Conservation (phyloP, 768 basidiomycete species). For the Boletus subparvulus region DNA sequence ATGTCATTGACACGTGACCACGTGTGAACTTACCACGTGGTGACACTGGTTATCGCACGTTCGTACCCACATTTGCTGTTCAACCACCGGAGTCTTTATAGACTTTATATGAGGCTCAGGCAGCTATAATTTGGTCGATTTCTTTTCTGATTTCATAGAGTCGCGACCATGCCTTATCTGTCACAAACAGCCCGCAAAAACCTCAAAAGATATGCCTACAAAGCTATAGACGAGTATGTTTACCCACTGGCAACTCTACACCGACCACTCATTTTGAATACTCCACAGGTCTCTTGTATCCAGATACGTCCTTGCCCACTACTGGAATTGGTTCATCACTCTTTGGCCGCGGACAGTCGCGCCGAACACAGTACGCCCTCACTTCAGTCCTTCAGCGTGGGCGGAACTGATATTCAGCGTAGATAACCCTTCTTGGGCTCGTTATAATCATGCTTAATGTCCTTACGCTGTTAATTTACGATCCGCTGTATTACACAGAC, state of each 20-base stretch:
- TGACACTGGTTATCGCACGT: not conserved
- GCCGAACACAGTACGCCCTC: slow-evolving; percentile 75
- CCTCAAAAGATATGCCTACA: slow-evolving; percentile 76
- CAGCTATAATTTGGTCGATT: not conserved
- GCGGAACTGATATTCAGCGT: not conserved
- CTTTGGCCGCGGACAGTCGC: slow-evolving; percentile 84
- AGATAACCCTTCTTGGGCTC: slow-evolving; percentile 92
- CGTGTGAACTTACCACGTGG: not conserved
- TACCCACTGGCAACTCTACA: not conserved
- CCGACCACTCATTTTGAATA: slow-evolving; percentile 4
- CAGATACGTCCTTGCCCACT: slow-evolving; percentile 74
- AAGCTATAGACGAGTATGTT: slow-evolving; percentile 75
- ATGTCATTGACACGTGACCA: slow-evolving; percentile 14
- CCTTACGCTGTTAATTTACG: slow-evolving; percentile 76
- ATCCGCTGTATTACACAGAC: slow-evolving; percentile 72
- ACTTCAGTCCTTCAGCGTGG: not conserved
- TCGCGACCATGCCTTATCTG: slow-evolving; percentile 58
- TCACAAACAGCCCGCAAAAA: slow-evolving; percentile 67
- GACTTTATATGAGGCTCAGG: not conserved
- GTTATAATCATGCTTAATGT: slow-evolving; percentile 83
- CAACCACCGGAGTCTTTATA: too few relatives aligned
- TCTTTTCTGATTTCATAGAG: not conserved
- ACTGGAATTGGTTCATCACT: slow-evolving; percentile 90
- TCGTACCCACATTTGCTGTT: not conserved
- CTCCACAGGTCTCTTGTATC: slow-evolving; percentile 67